Conservation (phyloP, 2,329 filamentous ascomycete species). For the Rhynchosporium graminicola region DNA sequence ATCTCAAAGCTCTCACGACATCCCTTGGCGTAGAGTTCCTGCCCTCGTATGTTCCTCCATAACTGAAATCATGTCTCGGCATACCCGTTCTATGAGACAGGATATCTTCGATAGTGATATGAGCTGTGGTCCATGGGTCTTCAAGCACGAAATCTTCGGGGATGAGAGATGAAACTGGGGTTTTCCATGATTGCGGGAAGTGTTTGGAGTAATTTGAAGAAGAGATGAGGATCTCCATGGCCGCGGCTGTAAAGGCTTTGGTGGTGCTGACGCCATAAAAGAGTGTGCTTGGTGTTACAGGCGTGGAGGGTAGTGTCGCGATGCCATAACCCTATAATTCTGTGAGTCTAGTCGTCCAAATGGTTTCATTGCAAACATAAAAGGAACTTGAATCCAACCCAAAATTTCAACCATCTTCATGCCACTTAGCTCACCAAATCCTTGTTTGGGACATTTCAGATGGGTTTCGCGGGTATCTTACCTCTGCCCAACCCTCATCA, state of each 20-base stretch:
- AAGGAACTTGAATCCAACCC: background rate
- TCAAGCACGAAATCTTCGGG: slow-evolving; percentile 54
- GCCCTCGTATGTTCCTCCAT: slow-evolving; percentile 39
- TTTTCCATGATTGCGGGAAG: slow-evolving; percentile 46
- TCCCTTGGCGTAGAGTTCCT: slow-evolving; percentile 29
- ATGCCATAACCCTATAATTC: slow-evolving; percentile 44
- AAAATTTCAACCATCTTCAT: background rate
- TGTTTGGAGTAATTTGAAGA: slow-evolving; percentile 43
- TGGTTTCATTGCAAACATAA: background rate
- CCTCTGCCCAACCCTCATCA: slow-evolving; percentile 45
- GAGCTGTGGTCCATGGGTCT: slow-evolving; percentile 48
- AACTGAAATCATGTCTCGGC: slow-evolving; percentile 45
- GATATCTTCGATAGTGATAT: slow-evolving; percentile 56
- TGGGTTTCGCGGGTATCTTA: slow-evolving; percentile 28
- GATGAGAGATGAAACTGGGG: slow-evolving; percentile 49
- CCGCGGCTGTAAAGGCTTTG: slow-evolving; percentile 55
- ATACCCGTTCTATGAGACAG: slow-evolving; percentile 55
- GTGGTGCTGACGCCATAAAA: slow-evolving; percentile 58
- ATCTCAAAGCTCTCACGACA: slow-evolving; percentile 47
- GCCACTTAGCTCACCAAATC: too few relatives aligned
- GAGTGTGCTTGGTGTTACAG: slow-evolving; percentile 50
- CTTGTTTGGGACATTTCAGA: too few relatives aligned
- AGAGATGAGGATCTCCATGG: slow-evolving; percentile 52
- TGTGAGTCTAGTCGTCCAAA: background rate
- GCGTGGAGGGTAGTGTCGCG: slow-evolving; percentile 41